These are phyloP conservation scores for Globisporangium carolinianum DNA, from an alignment of 352 stramenopile species.

Conservation along the genomic window DNA sequence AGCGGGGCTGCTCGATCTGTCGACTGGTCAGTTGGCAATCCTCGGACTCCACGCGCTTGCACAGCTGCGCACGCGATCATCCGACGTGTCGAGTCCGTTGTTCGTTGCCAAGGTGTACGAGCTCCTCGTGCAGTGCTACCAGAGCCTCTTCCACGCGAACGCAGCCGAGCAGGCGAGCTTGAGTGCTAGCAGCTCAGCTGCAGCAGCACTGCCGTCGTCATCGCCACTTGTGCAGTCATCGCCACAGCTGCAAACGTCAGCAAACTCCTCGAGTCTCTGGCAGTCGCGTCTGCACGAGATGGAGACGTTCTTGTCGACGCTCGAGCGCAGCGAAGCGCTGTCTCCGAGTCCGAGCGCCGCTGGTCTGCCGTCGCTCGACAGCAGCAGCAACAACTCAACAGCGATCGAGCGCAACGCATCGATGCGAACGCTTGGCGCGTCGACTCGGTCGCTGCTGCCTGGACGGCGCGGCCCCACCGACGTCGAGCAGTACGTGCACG, in stretches of 20 bases:
- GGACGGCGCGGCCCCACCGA: slow-evolving; percentile 12
- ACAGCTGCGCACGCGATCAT: slow-evolving; percentile 18
- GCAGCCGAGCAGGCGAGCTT: neutral
- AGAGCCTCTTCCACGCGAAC: slow-evolving; percentile 31
- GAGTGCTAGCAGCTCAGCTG: neutral
- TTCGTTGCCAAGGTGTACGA: slow-evolving; percentile 47
- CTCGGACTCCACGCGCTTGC: slow-evolving; percentile 48
- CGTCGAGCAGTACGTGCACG: slow-evolving; percentile 24
- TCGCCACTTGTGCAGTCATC: neutral
- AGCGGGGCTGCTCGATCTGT: slow-evolving; percentile 27
- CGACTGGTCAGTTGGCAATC: slow-evolving; percentile 43
- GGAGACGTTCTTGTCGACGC: slow-evolving; percentile 41
- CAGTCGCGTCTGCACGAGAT: slow-evolving; percentile 36
- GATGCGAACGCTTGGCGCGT: neutral
- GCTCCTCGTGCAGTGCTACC: slow-evolving; percentile 53
- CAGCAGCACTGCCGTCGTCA: neutral
- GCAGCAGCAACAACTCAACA: neutral
- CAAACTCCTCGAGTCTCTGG: slow-evolving; percentile 18
- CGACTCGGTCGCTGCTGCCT: slow-evolving; percentile 21
- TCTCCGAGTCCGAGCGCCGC: neutral
- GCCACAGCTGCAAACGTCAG: neutral
- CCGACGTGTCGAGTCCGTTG: slow-evolving; percentile 35
- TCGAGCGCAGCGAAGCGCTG: slow-evolving; percentile 7
- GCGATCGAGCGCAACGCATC: slow-evolving; percentile 3
- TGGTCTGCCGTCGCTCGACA: neutral